Base-by-base conservation (phyloP, 2,329 filamentous ascomycete species). In the Trichoderma sp. region DNA sequence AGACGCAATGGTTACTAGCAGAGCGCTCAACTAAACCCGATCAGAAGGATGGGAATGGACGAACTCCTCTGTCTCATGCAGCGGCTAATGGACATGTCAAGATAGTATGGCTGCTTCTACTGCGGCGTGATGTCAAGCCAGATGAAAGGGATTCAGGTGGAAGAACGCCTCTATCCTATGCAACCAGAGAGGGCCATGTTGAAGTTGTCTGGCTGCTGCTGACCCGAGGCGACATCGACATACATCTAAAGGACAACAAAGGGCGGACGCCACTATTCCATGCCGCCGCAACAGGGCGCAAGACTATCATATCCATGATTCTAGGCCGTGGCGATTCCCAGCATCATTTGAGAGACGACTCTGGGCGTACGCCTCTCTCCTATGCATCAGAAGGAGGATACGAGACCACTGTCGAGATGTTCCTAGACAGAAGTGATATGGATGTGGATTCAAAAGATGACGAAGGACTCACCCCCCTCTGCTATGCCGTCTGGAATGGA, bases 131-230 rank as follows among this genome's bases (percentile, higher is more conserved):
- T 32, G 42, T 61, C 39, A 61, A 61, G 12, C 39, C 58, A 13
- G 42, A 61, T 17, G 58, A 50, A 2, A 45, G 35, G 13, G 58
- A 61, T 61, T 3, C 29, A 35, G 13, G 9, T 8, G 58, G 58
- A 22, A 19, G 58, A 12, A 61, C 58, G 10, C 58, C 58, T 34
- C 15, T 61, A 15, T 37, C 34, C 22, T 25, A 57, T 27, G 63
- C 63, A 4, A 52, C 63, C 3, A n/a, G 27, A 56, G 63, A 42
- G 37, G 63, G 63, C 5, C 34, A 65, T 25, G 27, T 39, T 5
- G 63, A 65, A 22, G 52, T 58, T 8, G 50, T 57, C 9, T 65
- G 63, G 63, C 25, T 65, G 2, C 50, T 65, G 4, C 10, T 65
- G 22, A 65, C 63, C 19, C 34, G 63, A 48, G 39, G 50, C 3